Evolutionary conservation across 768 basidiomycete genomes (phyloP).

Genomic region (Lyophyllum decastes): DNA sequence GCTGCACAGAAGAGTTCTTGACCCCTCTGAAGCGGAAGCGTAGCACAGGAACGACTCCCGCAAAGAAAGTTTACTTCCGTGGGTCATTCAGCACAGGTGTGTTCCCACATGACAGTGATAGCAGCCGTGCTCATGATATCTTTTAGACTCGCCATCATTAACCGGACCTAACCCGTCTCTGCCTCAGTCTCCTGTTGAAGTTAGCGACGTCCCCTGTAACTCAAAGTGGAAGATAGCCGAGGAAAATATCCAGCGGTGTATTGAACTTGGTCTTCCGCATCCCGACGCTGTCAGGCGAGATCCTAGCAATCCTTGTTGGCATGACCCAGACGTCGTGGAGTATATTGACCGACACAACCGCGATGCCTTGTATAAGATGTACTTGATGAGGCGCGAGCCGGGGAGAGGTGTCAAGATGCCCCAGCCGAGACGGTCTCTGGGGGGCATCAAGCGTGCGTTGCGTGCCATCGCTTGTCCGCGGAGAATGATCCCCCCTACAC

Average conservation of each 20-base stretch:
- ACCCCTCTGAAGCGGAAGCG: neutral
- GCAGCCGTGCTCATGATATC: neutral
- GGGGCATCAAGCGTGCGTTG: neutral
- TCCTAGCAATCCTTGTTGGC: constrained; percentile 8
- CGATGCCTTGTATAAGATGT: neutral
- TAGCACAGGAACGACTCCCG: neutral
- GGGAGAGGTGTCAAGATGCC: neutral
- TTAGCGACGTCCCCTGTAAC: constrained; percentile 27
- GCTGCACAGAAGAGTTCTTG: neutral
- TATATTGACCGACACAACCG: constrained; percentile 6
- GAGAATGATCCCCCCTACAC: neutral
- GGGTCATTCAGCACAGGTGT: neutral
- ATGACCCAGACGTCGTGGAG: constrained; percentile 8
- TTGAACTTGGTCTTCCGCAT: constrained; percentile 11
- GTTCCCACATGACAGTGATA: neutral
- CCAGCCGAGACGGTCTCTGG: constrained; percentile 1
- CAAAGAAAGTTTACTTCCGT: neutral
- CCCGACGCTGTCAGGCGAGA: constrained; percentile 7
- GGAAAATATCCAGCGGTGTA: constrained; percentile 6
- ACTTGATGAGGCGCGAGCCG: neutral
- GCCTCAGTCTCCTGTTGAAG: neutral
- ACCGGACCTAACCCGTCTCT: neutral
- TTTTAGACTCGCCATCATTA: neutral
- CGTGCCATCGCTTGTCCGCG: neutral
- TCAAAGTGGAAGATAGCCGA: constrained; percentile 3